These are phyloP conservation scores for Fusarium gaditjirri DNA, from an alignment of 2,329 filamentous ascomycete genomes.

Conservation along the genomic window DNA sequence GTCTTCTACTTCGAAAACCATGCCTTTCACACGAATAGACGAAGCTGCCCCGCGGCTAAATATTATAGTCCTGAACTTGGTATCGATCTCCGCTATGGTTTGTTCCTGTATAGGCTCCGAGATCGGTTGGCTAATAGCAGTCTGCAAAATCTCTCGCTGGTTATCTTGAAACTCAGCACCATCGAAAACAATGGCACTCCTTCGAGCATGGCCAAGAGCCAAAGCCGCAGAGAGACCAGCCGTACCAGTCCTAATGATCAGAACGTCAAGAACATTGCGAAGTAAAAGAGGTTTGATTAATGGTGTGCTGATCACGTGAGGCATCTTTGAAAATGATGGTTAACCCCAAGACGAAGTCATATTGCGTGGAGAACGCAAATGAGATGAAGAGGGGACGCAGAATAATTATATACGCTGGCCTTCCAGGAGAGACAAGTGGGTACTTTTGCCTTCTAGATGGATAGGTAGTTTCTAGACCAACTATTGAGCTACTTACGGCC, in stretches of 20 bases:
- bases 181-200: neutral
- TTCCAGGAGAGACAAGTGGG: neutral
- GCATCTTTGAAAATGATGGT: accelerated
- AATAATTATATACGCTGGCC: neutral
- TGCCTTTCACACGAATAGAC: neutral
- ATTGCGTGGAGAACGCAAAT: neutral
- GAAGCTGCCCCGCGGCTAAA: neutral
- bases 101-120: accelerated
- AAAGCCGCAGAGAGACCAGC: constrained; percentile 3
- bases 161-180: accelerated
- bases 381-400: neutral
- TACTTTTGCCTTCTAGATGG: neutral
- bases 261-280: constrained; percentile 7
- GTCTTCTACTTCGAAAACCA: constrained; percentile 1
- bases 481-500: neutral
- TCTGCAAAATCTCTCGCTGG: accelerated
- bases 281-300: neutral
- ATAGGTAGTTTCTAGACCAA: neutral
- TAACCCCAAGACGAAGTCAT: neutral
- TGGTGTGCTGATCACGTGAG: neutral
- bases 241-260: neutral
- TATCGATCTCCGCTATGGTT: neutral
- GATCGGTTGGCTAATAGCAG: accelerated
- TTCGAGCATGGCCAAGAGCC: neutral
- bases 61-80: neutral